Base-by-base conservation (phyloP, 2,329 filamentous ascomycete species). In the Trichoderma sp. region DNA sequence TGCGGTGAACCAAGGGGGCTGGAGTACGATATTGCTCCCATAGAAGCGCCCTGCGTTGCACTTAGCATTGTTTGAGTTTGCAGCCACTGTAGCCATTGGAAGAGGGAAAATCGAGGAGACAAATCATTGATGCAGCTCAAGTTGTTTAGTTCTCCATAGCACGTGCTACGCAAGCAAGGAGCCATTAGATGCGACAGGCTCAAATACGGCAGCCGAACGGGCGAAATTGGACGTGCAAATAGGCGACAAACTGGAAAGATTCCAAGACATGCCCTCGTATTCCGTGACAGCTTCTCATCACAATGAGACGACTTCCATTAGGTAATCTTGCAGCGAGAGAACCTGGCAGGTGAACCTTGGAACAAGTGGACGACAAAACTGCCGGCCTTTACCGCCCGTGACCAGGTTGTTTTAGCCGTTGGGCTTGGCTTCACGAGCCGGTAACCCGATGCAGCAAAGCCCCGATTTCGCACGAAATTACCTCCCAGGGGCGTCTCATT, bases 401-500 rank as follows among this genome's bases (percentile, higher is more conserved):
- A 30, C 21, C n/a, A 28, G n/a, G 56, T 47, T 30, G 26, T 34
- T 60, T 61, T 61, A 70, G 47, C 68, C 68, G 43, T 63, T 70
- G 58, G 58, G 57, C 68, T 70, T 60, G 68, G 66, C 66, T 69
- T 61, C 39, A 24, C 24, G 26, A 21, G 51, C 65, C 53, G 26
- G 66, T 47, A 57, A 39, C 66, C 66, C 36, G 66, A 61, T 69
- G 56, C 53, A 69, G 66, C 24, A 69, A 69, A 21, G 66, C 30
- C 56, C 58, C 68, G 57, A 63, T 70, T 63, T 43, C 32, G 47
- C 30, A 28, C 58, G 68, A 70, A 63, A 70, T 70, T 70, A 58
- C 68, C 26, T 62, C 58, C 43, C 68, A 39, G 43, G 58, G 63
- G 66, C 24, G 39, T n/a, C 47, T 70, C 68, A 70, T 70, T 63